Evolutionary conservation across 2,329 filamentous ascomycete genomes (phyloP), one percentile per base, ranked within the genome.

Genomic region (Hymenoscyphus repandus): DNA sequence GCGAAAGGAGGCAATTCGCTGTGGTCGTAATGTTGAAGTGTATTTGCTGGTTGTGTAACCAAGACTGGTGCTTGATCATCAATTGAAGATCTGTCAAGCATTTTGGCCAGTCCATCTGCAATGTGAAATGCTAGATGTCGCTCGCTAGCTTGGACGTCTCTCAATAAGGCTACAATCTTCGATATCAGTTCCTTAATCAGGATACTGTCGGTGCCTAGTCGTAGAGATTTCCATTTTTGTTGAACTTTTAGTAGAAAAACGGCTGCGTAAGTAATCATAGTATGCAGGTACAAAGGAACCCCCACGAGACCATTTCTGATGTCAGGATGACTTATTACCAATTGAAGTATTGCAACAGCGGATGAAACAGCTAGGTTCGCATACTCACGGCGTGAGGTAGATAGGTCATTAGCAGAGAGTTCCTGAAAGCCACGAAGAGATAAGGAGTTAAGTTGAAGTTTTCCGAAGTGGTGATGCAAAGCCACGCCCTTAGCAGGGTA

Each of bases 181-280:
- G 56, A 10, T 60, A 53, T 22, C 3, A 46, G 33, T 13, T 46
- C 44, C n/a, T 27, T 30, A 20, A 22, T 27, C 7, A 46, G 10
- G 3, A 15, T 37, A 18, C 10, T 36, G 50, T 72, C 68, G 37
- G 68, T 63, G 31, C 65, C 66, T 7, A 72, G 57, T 1, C 66
- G 64, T 22, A 65, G 54, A 3, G 62, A 53, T 32, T 66, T 68
- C 67, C 64, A 68, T 42, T 62, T 66, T 33, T 63, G 64, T 2
- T 62, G 58, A 1, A 68, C 64, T 45, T 70, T 70, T 51, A 70
- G 62, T 2, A 70, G 60, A 47, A 71, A 70, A 2, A 69, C 67
- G 1, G 62, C 60, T 0, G 66, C 63, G 47, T 66, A 69, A 3
- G 67, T 60, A 27, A 70, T 67, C 68, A 70, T 69, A 31, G 65